Evolutionary conservation across 352 stramenopile species (phyloP).

Genomic region (Pythium brassicae): DNA sequence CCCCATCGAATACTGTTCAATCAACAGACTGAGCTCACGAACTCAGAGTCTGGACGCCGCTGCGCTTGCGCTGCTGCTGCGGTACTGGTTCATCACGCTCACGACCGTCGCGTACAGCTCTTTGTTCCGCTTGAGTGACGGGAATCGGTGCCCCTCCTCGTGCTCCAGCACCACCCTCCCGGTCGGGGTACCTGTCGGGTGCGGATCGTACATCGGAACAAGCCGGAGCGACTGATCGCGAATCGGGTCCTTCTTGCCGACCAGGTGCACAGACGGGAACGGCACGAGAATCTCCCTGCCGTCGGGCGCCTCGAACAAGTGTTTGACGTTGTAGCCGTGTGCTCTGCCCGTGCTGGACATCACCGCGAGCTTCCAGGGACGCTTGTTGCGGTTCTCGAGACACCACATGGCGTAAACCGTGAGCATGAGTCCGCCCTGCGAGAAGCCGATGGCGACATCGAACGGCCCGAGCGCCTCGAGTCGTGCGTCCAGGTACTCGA

Average conservation of each 20-base stretch:
- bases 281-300: slow-evolving; percentile 23
- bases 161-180: slow-evolving; percentile 27
- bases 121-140: slow-evolving; percentile 2
- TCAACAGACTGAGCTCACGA: no score
- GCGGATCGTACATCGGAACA: neutral
- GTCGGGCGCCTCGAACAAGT: slow-evolving; percentile 31
- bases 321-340: neutral
- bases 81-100: slow-evolving; percentile 1
- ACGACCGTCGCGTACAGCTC: slow-evolving; percentile 1
- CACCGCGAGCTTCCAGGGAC: slow-evolving; percentile 28
- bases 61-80: slow-evolving; percentile 18
- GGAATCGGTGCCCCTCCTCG: slow-evolving; percentile 33
- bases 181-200: neutral
- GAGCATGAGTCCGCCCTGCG: slow-evolving; percentile 4
- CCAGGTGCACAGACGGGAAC: slow-evolving; percentile 31
- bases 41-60: no score
- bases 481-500: slow-evolving; percentile 46
- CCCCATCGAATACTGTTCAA: no score
- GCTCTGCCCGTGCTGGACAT: neutral
- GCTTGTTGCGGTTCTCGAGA: neutral
- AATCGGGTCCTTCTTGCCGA: slow-evolving; percentile 57
- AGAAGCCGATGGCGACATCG: slow-evolving; percentile 31
- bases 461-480: slow-evolving; percentile 43
- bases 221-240: slow-evolving; percentile 29
- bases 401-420: slow-evolving; percentile 6